Evolutionary conservation across 768 basidiomycete species (phyloP), one percentile per base, ranked within the genome.

Genomic region (Boletus pseudopeckii): DNA sequence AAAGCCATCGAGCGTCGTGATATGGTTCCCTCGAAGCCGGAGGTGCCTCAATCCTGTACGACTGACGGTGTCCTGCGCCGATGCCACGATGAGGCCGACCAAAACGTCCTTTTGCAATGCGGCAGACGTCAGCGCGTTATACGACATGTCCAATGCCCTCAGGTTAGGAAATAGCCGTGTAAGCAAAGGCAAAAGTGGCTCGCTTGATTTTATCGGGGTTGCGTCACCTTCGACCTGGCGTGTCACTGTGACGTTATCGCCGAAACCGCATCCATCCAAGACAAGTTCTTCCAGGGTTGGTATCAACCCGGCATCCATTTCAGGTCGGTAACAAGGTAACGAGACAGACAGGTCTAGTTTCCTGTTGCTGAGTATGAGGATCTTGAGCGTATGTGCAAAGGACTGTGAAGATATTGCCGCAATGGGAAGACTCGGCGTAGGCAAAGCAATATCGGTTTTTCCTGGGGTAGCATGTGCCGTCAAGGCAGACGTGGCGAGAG

Each of bases 221-320:
- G 72, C 63, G n/a, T 61, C 63, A 0, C 70, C 65, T 5, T 68
- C 70, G 14, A 65, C 60, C 13, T 56, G 64, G 53, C 71, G 74
- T 14, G 76, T 66, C 14, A 86, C 76, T 1, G 79, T 54, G n/a
- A 90, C 76, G 2, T 66, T 60, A 62, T 91, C 86, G 15, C 75
- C 64, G 7, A 93, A 73, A 53, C 81, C 81, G 62, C 91, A 93
- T 6, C 85, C 86, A 63, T 88, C 86, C 38, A 92, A 67, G 58
- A 75, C 75, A 10, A 93, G 78, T 62, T 91, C 91, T 65, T 92
- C 89, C 32, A 93, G 71, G 33, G 68, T 71, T 0, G 88, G 88
- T 30, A 93, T 70, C 45, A 83, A 71, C 0, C 72, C 72, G n/a
- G 50, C 69, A 46, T 45, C 69, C 64, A n/a, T 52, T 14, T 64